These are phyloP conservation scores for Bipolaris bicolor DNA, from an alignment of 2,329 filamentous ascomycete species.

Conservation along the genomic window DNA sequence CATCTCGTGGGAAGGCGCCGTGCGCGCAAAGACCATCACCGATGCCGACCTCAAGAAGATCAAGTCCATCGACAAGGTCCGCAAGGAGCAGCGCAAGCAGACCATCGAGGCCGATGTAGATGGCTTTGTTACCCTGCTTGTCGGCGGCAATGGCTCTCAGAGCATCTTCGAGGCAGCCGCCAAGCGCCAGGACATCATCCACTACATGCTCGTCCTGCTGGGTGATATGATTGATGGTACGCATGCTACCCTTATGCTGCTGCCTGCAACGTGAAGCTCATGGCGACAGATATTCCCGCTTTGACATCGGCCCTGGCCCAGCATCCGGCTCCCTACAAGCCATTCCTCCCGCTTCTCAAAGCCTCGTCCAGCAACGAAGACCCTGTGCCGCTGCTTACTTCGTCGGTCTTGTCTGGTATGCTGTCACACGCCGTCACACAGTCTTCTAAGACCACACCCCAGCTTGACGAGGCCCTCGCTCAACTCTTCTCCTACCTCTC, in stretches of 20 bases:
- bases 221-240: conserved; percentile 86
- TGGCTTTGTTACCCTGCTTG: conserved; percentile 80
- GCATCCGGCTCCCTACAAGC: conserved; percentile 72
- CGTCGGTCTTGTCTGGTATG: conserved; percentile 81
- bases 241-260: background rate
- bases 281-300: conserved; percentile 71
- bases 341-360: conserved; percentile 83
- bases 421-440: conserved; percentile 69
- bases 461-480: conserved; percentile 78
- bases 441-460: conserved; percentile 63
- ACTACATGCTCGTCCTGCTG: conserved; percentile 91
- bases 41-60: conserved; percentile 95
- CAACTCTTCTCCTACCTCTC: conserved; percentile 86
- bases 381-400: conserved; percentile 85
- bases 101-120: conserved; percentile 79
- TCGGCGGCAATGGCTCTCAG: conserved; percentile 68
- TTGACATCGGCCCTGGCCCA: conserved; percentile 78
- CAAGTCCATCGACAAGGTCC: conserved; percentile 93
- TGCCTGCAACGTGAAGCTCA: conserved; percentile 23
- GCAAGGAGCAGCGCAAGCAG: conserved; percentile 80
- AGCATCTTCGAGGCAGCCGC: conserved; percentile 82
- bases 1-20: conserved; percentile 97
- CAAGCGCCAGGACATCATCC: conserved; percentile 87
- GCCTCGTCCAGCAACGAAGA: conserved; percentile 85
- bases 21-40: conserved; percentile 89